Evolutionary conservation across 805 yeast genomes (phyloP).

Genomic region (Yamadazyma philogaea): DNA sequence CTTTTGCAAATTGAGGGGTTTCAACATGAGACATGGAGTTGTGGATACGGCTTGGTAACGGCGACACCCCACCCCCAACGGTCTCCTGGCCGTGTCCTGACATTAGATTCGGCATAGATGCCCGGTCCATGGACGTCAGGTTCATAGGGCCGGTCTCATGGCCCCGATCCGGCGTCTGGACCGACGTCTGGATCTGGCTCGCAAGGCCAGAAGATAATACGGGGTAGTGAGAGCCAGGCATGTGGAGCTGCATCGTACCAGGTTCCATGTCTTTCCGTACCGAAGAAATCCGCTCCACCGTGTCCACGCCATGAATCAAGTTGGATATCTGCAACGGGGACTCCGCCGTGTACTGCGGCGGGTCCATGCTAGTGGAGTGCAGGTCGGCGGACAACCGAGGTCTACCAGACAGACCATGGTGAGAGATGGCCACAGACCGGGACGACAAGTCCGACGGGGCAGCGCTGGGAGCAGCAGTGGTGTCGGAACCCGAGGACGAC

Average conservation of each 20-base stretch:
- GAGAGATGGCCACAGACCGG: not conserved
- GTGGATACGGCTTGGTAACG: too few species aligned
- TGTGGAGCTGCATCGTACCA: not conserved
- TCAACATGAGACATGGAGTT: too few species aligned
- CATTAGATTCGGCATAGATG: too few species aligned
- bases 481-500: not conserved
- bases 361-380: not conserved
- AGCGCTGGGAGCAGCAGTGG: not conserved
- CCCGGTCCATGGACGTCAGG: too few species aligned
- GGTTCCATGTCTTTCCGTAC: not conserved
- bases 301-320: conserved; percentile 16
- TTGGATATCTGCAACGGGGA: conserved; percentile 20
- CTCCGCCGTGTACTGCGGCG: not conserved
- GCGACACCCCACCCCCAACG: too few species aligned
- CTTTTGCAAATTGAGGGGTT: too few species aligned
- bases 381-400: not conserved
- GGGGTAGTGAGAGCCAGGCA: not conserved
- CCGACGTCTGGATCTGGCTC: too few species aligned
- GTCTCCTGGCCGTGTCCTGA: too few species aligned
- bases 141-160: too few species aligned
- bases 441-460: not conserved
- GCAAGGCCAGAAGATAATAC: not conserved
- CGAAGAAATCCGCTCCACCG: not conserved
- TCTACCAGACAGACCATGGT: not conserved
- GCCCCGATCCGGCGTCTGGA: too few species aligned